Percentiles rank a stretch among this genome's conserved stretches.
These are phyloP conservation scores for Datisca glomerata DNA, from an alignment of 306 rosid species.

Conservation along the genomic window DNA sequence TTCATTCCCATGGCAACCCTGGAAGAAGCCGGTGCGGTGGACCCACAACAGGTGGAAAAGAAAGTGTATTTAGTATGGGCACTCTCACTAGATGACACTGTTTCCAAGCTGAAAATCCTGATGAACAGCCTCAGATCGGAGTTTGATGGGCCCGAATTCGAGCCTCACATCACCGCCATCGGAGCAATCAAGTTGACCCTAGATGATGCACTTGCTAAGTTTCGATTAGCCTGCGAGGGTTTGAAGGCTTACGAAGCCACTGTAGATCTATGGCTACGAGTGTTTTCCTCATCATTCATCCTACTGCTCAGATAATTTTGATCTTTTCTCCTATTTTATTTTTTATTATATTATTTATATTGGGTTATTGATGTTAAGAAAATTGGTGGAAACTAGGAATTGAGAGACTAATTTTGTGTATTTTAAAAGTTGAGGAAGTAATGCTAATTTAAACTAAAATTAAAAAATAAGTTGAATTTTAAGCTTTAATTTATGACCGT, in stretches of 20 bases:
- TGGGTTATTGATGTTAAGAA: too few species aligned
- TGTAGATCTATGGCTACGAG: conserved; percentile 51
- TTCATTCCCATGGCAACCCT: conserved; percentile 24
- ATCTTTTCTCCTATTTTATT: too few species aligned
- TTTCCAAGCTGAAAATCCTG: conserved; percentile 24
- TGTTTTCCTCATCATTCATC: conserved; percentile 57
- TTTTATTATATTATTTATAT: too few species aligned
- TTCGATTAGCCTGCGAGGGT: conserved; percentile 40
- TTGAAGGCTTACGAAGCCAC: conserved; percentile 41
- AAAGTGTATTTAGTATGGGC: conserved; percentile 77
- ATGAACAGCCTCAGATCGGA: conserved; percentile 57
- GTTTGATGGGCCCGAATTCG: conserved; percentile 62
- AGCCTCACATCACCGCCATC: conserved; percentile 78
- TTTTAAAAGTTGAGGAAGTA: too few species aligned
- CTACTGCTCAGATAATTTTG: conserved; percentile 35
- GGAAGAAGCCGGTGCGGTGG: not conserved
- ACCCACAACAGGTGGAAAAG: conserved; percentile 7
- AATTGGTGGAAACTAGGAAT: too few species aligned
- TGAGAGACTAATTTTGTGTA: too few species aligned
- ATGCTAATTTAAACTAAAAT: too few species aligned
- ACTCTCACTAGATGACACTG: conserved; percentile 55
- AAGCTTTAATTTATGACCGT: too few species aligned
- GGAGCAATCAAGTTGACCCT: conserved; percentile 49
- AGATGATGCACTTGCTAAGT: conserved; percentile 46
- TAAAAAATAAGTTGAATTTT: too few species aligned